Base-by-base conservation (phyloP, 106 monocot genomes). In the Phalaenopsis aphrodite region DNA sequence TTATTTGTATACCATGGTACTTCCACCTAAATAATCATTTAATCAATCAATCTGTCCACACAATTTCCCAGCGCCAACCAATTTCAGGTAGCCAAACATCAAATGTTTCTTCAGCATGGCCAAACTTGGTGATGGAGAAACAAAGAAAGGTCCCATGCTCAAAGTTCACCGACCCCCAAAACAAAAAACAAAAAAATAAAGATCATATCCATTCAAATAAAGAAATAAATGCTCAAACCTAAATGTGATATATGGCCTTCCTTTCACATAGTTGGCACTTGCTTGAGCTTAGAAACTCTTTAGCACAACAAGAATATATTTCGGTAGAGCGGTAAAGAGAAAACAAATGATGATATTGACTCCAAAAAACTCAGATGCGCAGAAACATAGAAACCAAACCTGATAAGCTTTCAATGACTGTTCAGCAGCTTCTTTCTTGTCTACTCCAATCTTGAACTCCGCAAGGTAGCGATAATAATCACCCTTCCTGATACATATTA, bases 381-480 rank as follows among this genome's bases (percentile, higher is more conserved):
- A 39, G 1, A 23, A 38, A 15, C 42, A 75, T 36, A 18, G 47
- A 45, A 56, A 42, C 66, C 17, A 76, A 30, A 81, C 81, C 81
- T 81, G 61, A 65, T 81, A 81, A 30, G 81, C 81, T 65, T 81
- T 81, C 24, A 81, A 57, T 4, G 81, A 81, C 30, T 45, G 64
- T 24, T 81, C 81, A 24, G 76, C 81, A 15, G 75, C 81, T 56
- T 81, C 81, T n/a, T 81, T 81, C 81, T 39, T 81, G 19, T 81
- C 81, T 65, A 11, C 75, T 41, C 75, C 75, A 75, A 24, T 42
- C 52, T 81, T 81, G 81, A 81, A 81, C 81, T 81, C 81, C 11
- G 81, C 81, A 55, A 81, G 75, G 43, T 81, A 81, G 36, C 81
- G 81, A 75, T 75, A 81, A 72, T 81, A 81, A 75, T 81, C 81